These are phyloP conservation scores for Komagataella kurtzmanii DNA, from an alignment of 805 yeast species.

Conservation along the genomic window DNA sequence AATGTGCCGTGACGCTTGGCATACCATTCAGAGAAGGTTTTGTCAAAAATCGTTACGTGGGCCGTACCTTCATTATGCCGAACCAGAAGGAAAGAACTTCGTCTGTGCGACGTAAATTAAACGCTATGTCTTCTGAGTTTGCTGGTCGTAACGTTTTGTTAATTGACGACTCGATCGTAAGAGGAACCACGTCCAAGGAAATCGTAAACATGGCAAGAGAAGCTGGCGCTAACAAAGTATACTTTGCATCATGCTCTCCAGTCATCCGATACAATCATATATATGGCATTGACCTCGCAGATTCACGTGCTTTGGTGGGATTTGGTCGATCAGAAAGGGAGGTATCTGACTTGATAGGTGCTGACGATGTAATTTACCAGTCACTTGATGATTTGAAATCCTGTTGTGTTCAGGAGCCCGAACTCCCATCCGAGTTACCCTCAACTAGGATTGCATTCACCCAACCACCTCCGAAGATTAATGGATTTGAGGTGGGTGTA, in stretches of 20 bases:
- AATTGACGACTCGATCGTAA: constrained; percentile 93
- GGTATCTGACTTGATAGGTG: constrained; percentile 69
- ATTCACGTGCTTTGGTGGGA: constrained; percentile 86
- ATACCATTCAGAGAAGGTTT: constrained; percentile 93
- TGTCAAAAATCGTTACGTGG: constrained; percentile 92
- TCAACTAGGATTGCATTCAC: constrained; percentile 20
- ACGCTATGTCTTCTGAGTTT: constrained; percentile 93
- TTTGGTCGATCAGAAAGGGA: constrained; percentile 63
- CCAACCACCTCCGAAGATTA: constrained; percentile 20
- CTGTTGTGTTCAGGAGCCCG: constrained; percentile 42
- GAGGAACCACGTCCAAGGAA: constrained; percentile 96
- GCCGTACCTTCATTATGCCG: constrained; percentile 98
- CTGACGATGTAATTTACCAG: constrained; percentile 87
- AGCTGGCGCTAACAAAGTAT: constrained; percentile 94
- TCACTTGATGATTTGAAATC: constrained; percentile 68
- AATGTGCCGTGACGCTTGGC: constrained; percentile 72
- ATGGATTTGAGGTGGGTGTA: constrained; percentile 87
- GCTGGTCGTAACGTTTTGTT: constrained; percentile 71
- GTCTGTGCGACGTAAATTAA: constrained; percentile 85
- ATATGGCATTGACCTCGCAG: constrained; percentile 96
- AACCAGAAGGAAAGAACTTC: constrained; percentile 90
- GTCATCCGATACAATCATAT: constrained; percentile 95
- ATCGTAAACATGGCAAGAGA: constrained; percentile 97
- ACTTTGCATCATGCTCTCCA: constrained; percentile 94
- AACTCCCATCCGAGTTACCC: constrained; percentile 17